A percentile compares a stretch with the other conserved stretches of the same genome.
Conservation (phyloP, 163 green algal genomes). For the Scenedesmus sp. region DNA sequence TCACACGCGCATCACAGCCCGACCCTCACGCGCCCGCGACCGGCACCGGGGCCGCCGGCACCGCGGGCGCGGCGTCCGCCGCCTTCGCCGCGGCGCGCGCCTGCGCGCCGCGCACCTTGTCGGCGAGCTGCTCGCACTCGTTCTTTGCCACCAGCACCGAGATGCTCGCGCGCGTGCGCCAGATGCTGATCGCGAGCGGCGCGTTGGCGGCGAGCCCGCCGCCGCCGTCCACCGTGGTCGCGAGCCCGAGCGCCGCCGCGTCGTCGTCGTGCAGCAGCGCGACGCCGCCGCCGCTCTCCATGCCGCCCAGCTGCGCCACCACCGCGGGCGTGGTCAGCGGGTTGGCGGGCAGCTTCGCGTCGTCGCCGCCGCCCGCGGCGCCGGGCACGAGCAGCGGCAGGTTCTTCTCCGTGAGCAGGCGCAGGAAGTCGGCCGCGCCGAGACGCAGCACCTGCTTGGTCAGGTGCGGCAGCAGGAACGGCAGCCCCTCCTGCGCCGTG, state of each 20-base stretch:
- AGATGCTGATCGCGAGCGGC: constrained; percentile 73
- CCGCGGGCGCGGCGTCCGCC: no score
- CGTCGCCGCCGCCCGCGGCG: background rate
- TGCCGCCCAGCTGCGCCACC: constrained; percentile 21
- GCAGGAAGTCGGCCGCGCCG: constrained; percentile 67
- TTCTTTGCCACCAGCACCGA: constrained; percentile 78
- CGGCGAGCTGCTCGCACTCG: constrained; percentile 73
- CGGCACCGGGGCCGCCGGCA: no score
- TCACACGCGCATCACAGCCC: no score
- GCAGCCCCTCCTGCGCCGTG: constrained; percentile 88
- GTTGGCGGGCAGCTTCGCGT: background rate
- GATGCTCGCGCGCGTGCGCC: constrained; percentile 71
- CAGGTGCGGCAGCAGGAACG: constrained; percentile 82
- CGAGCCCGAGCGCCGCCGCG: constrained; percentile 39
- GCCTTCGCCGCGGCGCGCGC: background rate
- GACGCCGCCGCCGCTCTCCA: constrained; percentile 42
- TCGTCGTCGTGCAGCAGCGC: constrained; percentile 24
- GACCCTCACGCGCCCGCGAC: no score
- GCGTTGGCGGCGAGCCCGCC: constrained; percentile 58
- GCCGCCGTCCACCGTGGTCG: constrained; percentile 7
- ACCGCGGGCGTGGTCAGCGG: constrained; percentile 17
- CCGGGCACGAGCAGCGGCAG: constrained; percentile 45
- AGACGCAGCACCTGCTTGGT: constrained; percentile 79
- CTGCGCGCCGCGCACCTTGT: constrained; percentile 60
- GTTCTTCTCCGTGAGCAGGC: constrained; percentile 67